A percentile compares a stretch with the other conserved stretches of the same genome.
Evolutionary conservation across 2,329 filamentous ascomycete species (phyloP).

Genomic region (Sclerotinia nivalis): DNA sequence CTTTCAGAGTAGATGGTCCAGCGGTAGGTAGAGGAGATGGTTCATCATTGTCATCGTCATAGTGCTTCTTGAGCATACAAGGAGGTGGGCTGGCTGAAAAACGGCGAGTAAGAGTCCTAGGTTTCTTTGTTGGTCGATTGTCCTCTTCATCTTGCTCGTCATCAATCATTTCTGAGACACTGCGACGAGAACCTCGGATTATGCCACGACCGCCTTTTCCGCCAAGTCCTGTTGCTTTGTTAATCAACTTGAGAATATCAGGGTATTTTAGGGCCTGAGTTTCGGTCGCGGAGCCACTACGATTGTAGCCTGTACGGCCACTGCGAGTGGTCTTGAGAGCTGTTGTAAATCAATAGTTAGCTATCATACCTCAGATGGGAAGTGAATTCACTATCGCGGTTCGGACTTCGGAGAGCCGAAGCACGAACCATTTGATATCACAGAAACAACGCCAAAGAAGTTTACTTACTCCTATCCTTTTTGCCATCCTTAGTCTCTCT

Average conservation of each 20-base stretch:
- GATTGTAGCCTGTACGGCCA: neutral
- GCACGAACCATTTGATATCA: neutral
- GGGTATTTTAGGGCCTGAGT: conserved; percentile 13
- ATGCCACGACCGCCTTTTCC: conserved; percentile 7
- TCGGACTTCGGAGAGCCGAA: neutral
- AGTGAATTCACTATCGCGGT: neutral
- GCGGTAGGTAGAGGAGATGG: no score
- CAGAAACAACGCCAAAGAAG: neutral
- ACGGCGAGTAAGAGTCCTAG: neutral
- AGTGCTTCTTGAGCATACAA: neutral
- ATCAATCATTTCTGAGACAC: neutral
- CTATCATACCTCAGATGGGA: neutral
- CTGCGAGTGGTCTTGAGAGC: conserved; percentile 10
- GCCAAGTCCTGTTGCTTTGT: neutral
- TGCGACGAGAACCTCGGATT: conserved; percentile 4
- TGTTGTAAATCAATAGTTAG: neutral
- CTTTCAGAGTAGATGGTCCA: neutral
- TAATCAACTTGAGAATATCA: conserved; percentile 5
- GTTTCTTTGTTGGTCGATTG: neutral
- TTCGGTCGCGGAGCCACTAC: conserved; percentile 6
- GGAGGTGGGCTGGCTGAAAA: neutral
- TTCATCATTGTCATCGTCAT: neutral
- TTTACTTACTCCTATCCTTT: conserved; percentile 3
- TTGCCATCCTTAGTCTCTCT: neutral
- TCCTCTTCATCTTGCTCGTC: neutral